Base-by-base conservation (phyloP, 352 stramenopile species). In the Albugo laibachii region DNA sequence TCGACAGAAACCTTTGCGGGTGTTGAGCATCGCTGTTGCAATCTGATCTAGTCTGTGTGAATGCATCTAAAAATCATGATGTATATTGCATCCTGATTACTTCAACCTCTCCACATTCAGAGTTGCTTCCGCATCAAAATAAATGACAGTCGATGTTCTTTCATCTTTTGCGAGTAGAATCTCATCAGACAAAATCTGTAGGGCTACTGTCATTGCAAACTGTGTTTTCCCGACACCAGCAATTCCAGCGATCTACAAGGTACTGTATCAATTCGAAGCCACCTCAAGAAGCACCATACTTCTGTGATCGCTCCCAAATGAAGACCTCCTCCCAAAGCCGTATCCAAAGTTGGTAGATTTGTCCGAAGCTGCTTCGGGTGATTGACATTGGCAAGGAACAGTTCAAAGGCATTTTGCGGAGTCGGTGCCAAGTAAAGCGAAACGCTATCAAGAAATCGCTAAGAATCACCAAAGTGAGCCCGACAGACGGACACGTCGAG, bases 161-260 rank as follows among this genome's bases (percentile, higher is more conserved):
- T n/a, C n/a, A 49, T 85, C 80, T 48, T 86, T 68, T 45, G 80
- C 53, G 38, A 43, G 3, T 8, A 24, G 8, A 24, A 24, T 43
- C 16, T 43, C 20, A 24, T 24, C 16, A 24, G 8, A 24, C 6
- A 66, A 64, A 41, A 72, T 87, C 13, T 65, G 54, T 37, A 84
- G 72, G 2, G 72, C 68, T 20, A 89, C 57, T n/a, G 69, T 81
- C 70, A 86, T 82, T 14, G 60, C 64, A 15, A 68, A 47, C 54
- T 89, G 77, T 39, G 63, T 80, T 53, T 89, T 89, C 37, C 77
- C 77, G 24, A 86, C 81, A 6, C 62, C 71, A 27, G 69, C 57
- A n/a, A 70, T 61, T 0, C 77, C 77, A 18, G 66, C 71, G 49
- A 89, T 62, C 77, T 89, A 34, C 38, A 38, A 13, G 51, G 21